phyloP scores from a whole-genome alignment of 2,329 filamentous ascomycete species.

The Talaromyces funiculosus region DNA sequence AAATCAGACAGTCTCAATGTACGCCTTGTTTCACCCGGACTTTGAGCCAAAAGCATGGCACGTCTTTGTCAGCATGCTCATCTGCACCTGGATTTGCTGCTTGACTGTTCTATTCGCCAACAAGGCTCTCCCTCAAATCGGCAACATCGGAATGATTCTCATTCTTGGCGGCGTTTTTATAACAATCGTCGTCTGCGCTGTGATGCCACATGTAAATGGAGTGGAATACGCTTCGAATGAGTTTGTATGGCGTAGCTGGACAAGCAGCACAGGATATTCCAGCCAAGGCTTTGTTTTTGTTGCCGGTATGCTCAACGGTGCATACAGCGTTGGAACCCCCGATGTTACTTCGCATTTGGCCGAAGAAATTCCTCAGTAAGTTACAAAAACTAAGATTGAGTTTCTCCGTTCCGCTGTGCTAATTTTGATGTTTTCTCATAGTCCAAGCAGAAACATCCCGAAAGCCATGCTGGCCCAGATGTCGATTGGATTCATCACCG shows the following conservation, averaged over 20 bases:
- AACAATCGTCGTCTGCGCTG: conserved; percentile 49
- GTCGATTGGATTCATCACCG: conserved; percentile 43
- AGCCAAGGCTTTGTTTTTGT: conserved; percentile 60
- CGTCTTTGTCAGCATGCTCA: conserved; percentile 54
- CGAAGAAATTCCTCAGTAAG: conserved; percentile 54
- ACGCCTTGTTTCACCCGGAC: conserved; percentile 52
- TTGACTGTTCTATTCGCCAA: conserved; percentile 54
- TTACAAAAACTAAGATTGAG: background rate
- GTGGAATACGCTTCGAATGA: conserved; percentile 43
- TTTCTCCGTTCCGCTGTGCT: background rate
- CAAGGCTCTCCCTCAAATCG: conserved; percentile 46
- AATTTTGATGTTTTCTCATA: conserved; percentile 7
- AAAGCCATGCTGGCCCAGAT: conserved; percentile 48
- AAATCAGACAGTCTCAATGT: conserved; percentile 58
- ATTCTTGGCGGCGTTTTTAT: conserved; percentile 49
- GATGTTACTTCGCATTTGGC: conserved; percentile 61
- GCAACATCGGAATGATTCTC: conserved; percentile 53
- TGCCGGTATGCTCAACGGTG: conserved; percentile 62
- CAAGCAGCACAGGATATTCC: conserved; percentile 40
- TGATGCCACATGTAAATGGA: conserved; percentile 47
- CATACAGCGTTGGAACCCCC: conserved; percentile 61
- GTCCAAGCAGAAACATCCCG: conserved; percentile 42
- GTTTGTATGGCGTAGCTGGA: conserved; percentile 53
- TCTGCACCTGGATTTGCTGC: conserved; percentile 51
- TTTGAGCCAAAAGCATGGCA: conserved; percentile 53